Base-by-base conservation (phyloP, 2,329 filamentous ascomycete species). In the Aspergillus calidoustus region DNA sequence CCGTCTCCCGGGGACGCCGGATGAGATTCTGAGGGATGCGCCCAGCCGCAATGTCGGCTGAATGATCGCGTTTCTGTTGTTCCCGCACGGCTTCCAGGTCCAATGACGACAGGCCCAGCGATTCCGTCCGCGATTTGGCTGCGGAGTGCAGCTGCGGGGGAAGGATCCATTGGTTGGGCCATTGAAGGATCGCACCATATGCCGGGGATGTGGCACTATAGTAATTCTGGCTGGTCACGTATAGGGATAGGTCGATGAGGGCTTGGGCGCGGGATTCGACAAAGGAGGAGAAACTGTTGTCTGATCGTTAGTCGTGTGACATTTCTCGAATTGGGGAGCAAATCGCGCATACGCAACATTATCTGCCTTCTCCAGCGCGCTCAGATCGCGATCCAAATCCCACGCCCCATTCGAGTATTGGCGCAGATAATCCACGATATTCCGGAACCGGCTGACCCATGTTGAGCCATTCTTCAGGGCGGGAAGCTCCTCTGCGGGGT, bases 161-260 rank as follows among this genome's bases (percentile, higher is more conserved):
- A 5, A 96, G 83, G 47, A 91, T 90, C 86, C 95, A 99, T 69
- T 93, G 93, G 64, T 93, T 84, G 19, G 95, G 93, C 83, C 95
- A 96, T 46, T 90, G 87, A 44, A 98, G 86, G 60, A 97, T 85
- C 6, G 82, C 80, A 67, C 89, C 92, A 79, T 93, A 97, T 43
- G 92, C 89, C 2, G 92, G 91, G 17, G 92, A 88, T 4, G 93
- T 97, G 53, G 85, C 81, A 48, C 84, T 81, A 59, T 88, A 83
- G 85, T 95, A 99, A 80, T 98, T 97, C 66, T 92, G 87, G 60
- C 90, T 91, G 34, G 93, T 95, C 65, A 95, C 90, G 76, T 96
- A 98, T 69, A 98, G 89, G 55, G 89, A 93, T 60, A 97, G 87
- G 69, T 96, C 91, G 69, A 97, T 76, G 63, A 98, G 86, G 34